Conservation (phyloP, 2,329 filamentous ascomycete genomes). For the Colletotrichum sp. region DNA sequence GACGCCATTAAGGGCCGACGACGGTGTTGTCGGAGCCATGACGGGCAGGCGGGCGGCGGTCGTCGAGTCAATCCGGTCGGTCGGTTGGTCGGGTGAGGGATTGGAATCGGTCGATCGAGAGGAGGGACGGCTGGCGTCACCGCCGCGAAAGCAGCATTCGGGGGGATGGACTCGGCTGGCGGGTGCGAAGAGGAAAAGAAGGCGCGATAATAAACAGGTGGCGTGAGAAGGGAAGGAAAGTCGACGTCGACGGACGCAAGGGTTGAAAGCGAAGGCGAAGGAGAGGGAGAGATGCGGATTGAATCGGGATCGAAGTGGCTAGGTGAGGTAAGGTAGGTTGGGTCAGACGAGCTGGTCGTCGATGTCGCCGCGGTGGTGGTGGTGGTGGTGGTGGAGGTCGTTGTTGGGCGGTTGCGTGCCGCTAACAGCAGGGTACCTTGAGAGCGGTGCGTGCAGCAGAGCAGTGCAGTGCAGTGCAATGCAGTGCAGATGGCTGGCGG, state of each 20-base stretch:
- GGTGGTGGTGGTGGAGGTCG: background rate
- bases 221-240: background rate
- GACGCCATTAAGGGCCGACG: slow-evolving; percentile 71
- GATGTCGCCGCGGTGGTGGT: background rate
- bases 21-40: slow-evolving; percentile 32
- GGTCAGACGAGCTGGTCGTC: slow-evolving; percentile 14
- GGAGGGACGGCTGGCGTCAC: slow-evolving; percentile 25
- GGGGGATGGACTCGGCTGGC: background rate
- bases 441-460: background rate
- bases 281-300: background rate
- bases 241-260: background rate
- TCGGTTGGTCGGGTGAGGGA: background rate
- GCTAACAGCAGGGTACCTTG: background rate
- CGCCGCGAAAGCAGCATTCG: slow-evolving; percentile 24
- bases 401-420: background rate
- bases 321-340: background rate
- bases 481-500: background rate
- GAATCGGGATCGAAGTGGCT: background rate
- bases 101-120: slow-evolving; percentile 13
- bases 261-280: background rate
- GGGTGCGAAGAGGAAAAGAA: background rate
- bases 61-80: slow-evolving; percentile 9
- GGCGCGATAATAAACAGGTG: background rate
- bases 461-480: background rate
- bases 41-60: slow-evolving; percentile 12